Percentiles rank a stretch among this genome's conserved stretches.
These are phyloP conservation scores for Ophiocordyceps polyrhachis-furcata DNA, from an alignment of 2,329 filamentous ascomycete genomes.

Conservation along the genomic window DNA sequence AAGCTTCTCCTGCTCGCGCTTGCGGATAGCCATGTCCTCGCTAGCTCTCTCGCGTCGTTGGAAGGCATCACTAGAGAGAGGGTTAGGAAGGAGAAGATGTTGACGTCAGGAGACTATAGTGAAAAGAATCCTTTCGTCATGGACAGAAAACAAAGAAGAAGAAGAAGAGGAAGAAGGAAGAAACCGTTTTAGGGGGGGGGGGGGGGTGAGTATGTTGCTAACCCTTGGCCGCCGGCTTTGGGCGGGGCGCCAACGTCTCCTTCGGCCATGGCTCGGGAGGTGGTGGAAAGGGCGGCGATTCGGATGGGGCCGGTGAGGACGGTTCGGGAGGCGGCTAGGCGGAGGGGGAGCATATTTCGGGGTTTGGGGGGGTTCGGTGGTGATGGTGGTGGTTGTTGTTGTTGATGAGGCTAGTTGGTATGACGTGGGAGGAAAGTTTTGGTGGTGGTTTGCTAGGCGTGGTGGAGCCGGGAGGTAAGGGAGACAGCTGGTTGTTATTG, in stretches of 20 bases:
- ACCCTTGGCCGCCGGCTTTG: slow-evolving; percentile 34
- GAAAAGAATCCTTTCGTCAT: too few species aligned
- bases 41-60: slow-evolving; percentile 74
- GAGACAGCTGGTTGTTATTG: too few species aligned
- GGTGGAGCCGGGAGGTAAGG: too few species aligned
- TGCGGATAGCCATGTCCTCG: slow-evolving; percentile 69
- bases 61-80: slow-evolving; percentile 60
- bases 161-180: too few species aligned
- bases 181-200: too few species aligned
- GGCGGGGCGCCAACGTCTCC: slow-evolving; percentile 50
- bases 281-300: slow-evolving; percentile 39
- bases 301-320: slow-evolving; percentile 33
- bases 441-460: too few species aligned
- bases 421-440: neutral
- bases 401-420: neutral
- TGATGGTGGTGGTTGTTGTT: slow-evolving; percentile 2
- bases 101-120: slow-evolving; percentile 1
- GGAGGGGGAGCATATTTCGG: slow-evolving; percentile 36
- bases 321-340: slow-evolving; percentile 40
- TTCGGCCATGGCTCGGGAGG: slow-evolving; percentile 43
- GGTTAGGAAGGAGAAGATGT: neutral
- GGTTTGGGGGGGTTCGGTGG: slow-evolving; percentile 5
- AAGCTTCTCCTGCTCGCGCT: slow-evolving; percentile 86
- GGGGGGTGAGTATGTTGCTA: too few species aligned
- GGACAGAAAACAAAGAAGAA: too few species aligned